Percentiles rank a stretch among this genome's conserved stretches.
Evolutionary conservation across 139 green algal genomes (phyloP).

Genomic region (Diplosphaera chodatii): DNA sequence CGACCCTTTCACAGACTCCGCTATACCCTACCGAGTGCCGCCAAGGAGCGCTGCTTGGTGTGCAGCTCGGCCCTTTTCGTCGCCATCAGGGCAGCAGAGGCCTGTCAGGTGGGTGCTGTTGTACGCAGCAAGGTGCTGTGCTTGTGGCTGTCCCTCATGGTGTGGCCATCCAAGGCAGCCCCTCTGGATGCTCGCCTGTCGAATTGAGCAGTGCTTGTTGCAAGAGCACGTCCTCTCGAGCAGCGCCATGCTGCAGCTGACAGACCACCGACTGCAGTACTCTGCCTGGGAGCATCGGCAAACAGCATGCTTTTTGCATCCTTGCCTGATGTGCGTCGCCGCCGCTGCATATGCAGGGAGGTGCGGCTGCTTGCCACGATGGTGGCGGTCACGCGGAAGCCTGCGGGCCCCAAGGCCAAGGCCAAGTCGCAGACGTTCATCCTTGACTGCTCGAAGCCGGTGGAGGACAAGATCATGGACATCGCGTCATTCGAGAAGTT

Average conservation of each 20-base stretch:
- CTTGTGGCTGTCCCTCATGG: no score
- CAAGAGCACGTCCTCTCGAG: no score
- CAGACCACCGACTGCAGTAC: no score
- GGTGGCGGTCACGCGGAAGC: slow-evolving; percentile 18
- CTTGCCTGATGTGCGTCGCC: no score
- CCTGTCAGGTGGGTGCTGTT: neutral
- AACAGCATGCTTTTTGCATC: no score
- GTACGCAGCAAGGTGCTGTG: neutral
- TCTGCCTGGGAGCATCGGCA: no score
- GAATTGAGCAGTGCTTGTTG: no score
- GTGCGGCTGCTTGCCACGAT: slow-evolving; percentile 4
- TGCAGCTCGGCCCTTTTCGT: neutral
- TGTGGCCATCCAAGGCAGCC: neutral
- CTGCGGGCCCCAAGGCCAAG: slow-evolving; percentile 42
- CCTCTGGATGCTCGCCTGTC: no score
- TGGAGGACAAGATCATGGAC: slow-evolving; percentile 92
- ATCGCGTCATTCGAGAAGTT: slow-evolving; percentile 98
- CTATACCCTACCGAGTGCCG: no score
- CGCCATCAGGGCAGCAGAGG: neutral
- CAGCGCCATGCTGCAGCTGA: no score
- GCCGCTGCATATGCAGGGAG: neutral
- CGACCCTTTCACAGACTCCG: no score
- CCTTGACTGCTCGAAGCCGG: slow-evolving; percentile 89
- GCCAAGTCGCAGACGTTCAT: slow-evolving; percentile 75
- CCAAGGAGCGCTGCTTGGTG: no score